A percentile compares a stretch with the other conserved stretches of the same genome.
Conservation (phyloP, 345 rosid genomes). For the Garcia nutans region DNA sequence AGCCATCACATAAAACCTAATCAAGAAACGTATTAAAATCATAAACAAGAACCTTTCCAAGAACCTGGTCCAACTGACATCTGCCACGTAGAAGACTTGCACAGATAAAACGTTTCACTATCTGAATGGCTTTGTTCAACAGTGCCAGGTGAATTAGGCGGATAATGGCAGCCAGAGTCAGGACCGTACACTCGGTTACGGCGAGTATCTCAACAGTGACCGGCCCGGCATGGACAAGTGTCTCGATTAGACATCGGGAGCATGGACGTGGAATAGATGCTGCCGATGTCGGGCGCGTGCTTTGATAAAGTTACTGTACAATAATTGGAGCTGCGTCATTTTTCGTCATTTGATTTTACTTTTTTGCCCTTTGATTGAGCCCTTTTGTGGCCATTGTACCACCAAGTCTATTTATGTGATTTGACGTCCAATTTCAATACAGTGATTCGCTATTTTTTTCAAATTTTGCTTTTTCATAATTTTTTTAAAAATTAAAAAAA, state of each 20-base stretch:
- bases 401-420: no score
- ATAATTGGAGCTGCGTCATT: not conserved
- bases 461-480: no score
- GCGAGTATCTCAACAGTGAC: slow-evolving; percentile 25
- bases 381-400: no score
- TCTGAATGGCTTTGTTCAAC: not conserved
- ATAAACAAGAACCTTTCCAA: no score
- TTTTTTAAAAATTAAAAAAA: no score
- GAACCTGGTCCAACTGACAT: not conserved
- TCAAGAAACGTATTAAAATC: no score
- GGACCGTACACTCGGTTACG: slow-evolving; percentile 2
- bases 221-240: slow-evolving; percentile 17
- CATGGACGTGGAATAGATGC: slow-evolving; percentile 13
- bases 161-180: not conserved
- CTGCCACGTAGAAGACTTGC: not conserved
- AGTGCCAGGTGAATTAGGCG: slow-evolving; percentile 18
- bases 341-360: no score
- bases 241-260: slow-evolving; percentile 19
- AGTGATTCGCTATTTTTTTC: no score
- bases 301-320: slow-evolving; percentile 15
- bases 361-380: no score
- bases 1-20: no score
- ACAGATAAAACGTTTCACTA: not conserved
- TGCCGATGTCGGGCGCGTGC: slow-evolving; percentile 35
- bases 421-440: no score